Percentiles rank a stretch among this genome's conserved stretches.
These are phyloP conservation scores for Vitis hybrid DNA, from an alignment of 177 flowering plant species.

Conservation along the genomic window DNA sequence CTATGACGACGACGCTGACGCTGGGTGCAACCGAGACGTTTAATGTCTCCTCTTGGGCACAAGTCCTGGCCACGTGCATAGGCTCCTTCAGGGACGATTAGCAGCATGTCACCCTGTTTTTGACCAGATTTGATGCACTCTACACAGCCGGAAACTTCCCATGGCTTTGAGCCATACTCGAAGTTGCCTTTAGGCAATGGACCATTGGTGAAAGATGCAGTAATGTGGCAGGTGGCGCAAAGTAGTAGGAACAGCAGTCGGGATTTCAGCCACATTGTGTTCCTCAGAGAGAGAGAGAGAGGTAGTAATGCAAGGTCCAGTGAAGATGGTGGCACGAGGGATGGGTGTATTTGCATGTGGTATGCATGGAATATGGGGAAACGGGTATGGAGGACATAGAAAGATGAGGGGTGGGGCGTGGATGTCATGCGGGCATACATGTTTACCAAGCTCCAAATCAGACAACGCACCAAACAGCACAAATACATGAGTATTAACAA, in stretches of 20 bases:
- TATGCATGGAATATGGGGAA: too few relatives aligned
- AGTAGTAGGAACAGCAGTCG: slow-evolving; percentile 39
- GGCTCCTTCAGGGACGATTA: slow-evolving; percentile 59
- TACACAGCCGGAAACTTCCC: slow-evolving; percentile 43
- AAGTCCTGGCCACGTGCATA: slow-evolving; percentile 61
- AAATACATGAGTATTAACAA: too few relatives aligned
- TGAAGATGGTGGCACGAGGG: too few relatives aligned
- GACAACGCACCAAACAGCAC: too few relatives aligned
- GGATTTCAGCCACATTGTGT: slow-evolving; percentile 8
- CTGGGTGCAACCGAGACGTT: slow-evolving; percentile 50
- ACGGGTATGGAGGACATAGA: too few relatives aligned
- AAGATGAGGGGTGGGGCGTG: too few relatives aligned
- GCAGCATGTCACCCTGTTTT: slow-evolving; percentile 65
- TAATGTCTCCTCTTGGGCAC: slow-evolving; percentile 57
- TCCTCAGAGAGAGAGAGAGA: background rate
- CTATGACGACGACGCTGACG: background rate
- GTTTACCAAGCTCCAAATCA: too few relatives aligned
- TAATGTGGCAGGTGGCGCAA: slow-evolving; percentile 32
- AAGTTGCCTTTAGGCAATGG: slow-evolving; percentile 71
- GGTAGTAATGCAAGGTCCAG: background rate
- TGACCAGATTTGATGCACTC: slow-evolving; percentile 68
- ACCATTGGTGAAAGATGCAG: slow-evolving; percentile 45
- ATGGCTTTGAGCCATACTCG: slow-evolving; percentile 62
- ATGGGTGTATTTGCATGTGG: too few relatives aligned
- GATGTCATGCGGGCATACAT: too few relatives aligned